phyloP scores from a whole-genome alignment of 768 basidiomycete species.

The Austroboletus eburneus region DNA sequence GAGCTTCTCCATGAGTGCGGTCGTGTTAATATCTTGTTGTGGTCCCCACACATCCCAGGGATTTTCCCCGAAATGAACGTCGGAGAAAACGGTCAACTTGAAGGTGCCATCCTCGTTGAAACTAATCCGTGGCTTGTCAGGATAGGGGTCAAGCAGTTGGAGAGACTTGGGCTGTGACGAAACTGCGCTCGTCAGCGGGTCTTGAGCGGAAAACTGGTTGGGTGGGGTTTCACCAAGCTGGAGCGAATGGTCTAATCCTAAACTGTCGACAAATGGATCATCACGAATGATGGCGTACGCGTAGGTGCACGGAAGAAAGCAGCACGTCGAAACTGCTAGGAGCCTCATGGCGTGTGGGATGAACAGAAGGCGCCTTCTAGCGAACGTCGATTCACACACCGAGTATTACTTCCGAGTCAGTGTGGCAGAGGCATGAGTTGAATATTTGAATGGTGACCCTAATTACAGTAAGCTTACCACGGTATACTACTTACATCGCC shows the following conservation, averaged over 20 bases:
- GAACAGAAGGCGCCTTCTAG: too few species aligned
- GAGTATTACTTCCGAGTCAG: too few species aligned
- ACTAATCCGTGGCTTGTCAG: constrained; percentile 45
- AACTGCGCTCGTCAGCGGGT: background rate
- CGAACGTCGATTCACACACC: too few species aligned
- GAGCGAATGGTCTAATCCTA: background rate
- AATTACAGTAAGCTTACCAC: too few species aligned
- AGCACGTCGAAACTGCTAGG: background rate
- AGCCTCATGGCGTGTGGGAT: background rate
- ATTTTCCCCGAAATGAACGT: constrained; percentile 74
- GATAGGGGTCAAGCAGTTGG: constrained; percentile 39
- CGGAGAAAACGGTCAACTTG: constrained; percentile 71
- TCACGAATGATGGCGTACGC: constrained; percentile 15
- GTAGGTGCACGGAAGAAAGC: constrained; percentile 4
- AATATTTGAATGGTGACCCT: too few species aligned
- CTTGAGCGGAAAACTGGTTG: background rate
- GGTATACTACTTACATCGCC: too few species aligned
- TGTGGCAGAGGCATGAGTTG: too few species aligned
- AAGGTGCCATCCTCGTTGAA: constrained; percentile 60
- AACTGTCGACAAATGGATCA: background rate
- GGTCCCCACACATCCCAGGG: constrained; percentile 68
- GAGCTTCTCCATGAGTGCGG: constrained; percentile 51
- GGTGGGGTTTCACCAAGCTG: background rate
- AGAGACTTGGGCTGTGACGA: background rate
- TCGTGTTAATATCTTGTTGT: constrained; percentile 62